These are phyloP conservation scores for Nepenthes mirabilis DNA, from an alignment of 148 eudicot genomes.

Conservation along the genomic window DNA sequence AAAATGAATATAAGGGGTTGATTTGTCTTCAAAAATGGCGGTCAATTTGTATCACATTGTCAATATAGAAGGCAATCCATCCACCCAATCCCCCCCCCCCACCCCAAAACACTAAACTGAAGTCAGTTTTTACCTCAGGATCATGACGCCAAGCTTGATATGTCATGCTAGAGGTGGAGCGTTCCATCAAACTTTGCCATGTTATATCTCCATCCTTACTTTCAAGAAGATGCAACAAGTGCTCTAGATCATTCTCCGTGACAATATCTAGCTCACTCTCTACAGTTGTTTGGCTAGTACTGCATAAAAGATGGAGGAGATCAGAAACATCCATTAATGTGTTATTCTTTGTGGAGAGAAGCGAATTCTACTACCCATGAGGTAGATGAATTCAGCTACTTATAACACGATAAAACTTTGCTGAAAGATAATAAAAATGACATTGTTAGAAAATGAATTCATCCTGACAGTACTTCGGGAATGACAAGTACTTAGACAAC, in stretches of 20 bases:
- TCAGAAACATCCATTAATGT: background rate
- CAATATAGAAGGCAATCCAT: background rate
- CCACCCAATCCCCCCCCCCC: background rate
- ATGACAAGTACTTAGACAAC: too few relatives aligned
- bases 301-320: slow-evolving; percentile 12
- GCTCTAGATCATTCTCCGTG: slow-evolving; percentile 57
- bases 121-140: slow-evolving; percentile 42
- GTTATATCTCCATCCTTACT: slow-evolving; percentile 43
- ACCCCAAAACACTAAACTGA: background rate
- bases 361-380: too few relatives aligned
- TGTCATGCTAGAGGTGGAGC: slow-evolving; percentile 50
- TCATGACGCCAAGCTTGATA: slow-evolving; percentile 89
- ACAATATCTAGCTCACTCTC: slow-evolving; percentile 34
- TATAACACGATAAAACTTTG: too few relatives aligned
- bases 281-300: slow-evolving; percentile 16
- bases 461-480: too few relatives aligned
- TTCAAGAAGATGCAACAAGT: slow-evolving; percentile 55
- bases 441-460: too few relatives aligned
- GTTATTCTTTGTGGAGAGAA: too few relatives aligned
- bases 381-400: too few relatives aligned
- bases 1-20: too few relatives aligned
- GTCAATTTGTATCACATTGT: too few relatives aligned
- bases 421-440: too few relatives aligned
- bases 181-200: slow-evolving; percentile 82
- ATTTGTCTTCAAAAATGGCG: too few relatives aligned